Evolutionary conservation across 495 filamentous ascomycete species (phyloP).

Genomic region (Lepidopterella palustris): DNA sequence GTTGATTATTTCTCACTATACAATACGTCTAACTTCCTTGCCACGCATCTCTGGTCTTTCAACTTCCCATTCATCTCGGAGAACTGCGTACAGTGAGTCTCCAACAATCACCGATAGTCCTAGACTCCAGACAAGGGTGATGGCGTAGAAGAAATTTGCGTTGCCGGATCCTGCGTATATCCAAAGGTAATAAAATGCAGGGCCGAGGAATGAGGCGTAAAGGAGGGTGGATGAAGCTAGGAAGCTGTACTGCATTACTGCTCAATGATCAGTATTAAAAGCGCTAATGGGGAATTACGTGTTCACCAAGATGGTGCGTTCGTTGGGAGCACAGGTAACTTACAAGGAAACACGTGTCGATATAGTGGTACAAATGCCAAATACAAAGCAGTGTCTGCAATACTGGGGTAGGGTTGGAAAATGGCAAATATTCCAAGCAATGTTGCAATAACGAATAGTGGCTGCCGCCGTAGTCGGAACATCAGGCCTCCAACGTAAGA

Average conservation of each 20-base stretch:
- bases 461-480: constrained; percentile 66
- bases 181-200: constrained; percentile 96
- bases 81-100: constrained; percentile 77
- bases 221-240: constrained; percentile 72
- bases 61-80: constrained; percentile 90
- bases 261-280: constrained; percentile 11
- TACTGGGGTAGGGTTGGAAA: constrained; percentile 94
- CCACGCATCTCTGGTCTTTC: constrained; percentile 85
- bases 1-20: constrained; percentile 3
- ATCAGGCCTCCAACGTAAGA: constrained; percentile 81
- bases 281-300: background rate
- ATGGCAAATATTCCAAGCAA: constrained; percentile 82
- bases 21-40: constrained; percentile 81
- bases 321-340: constrained; percentile 38
- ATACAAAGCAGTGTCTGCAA: constrained; percentile 78
- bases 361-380: constrained; percentile 81
- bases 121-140: constrained; percentile 94
- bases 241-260: constrained; percentile 91
- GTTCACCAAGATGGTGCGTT: background rate
- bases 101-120: constrained; percentile 74
- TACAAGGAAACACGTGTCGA: constrained; percentile 83
- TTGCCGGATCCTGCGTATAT: constrained; percentile 97
- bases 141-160: constrained; percentile 99
- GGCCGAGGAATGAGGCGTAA: constrained; percentile 82
- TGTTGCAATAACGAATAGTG: constrained; percentile 73